Evolutionary conservation across 257 asterid genomes (phyloP).

Genomic region (Sherardia arvensis): DNA sequence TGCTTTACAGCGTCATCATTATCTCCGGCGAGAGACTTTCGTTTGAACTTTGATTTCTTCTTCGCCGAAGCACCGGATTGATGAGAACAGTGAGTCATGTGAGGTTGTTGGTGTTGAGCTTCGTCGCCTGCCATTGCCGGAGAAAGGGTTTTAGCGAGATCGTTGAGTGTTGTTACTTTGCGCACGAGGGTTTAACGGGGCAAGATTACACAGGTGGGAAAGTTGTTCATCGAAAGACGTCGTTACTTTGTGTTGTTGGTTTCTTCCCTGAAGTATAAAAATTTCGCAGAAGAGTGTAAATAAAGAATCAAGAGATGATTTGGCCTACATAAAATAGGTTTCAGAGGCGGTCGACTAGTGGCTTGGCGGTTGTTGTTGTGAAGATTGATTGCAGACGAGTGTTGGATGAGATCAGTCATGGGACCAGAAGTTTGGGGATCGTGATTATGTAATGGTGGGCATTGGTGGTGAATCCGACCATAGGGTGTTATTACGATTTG

Average conservation of each 20-base stretch:
- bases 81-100: constrained; percentile 66
- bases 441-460: too few relatives aligned
- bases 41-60: constrained; percentile 48
- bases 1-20: constrained; percentile 44
- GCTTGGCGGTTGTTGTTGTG: too few relatives aligned
- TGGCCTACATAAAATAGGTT: too few relatives aligned
- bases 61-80: constrained; percentile 74
- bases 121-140: constrained; percentile 20
- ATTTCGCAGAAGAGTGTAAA: too few relatives aligned
- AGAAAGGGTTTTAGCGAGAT: neutral
- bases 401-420: too few relatives aligned
- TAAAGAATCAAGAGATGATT: too few relatives aligned
- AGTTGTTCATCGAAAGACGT: neutral
- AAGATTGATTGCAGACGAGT: too few relatives aligned
- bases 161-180: neutral
- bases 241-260: neutral
- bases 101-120: constrained; percentile 34
- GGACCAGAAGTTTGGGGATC: too few relatives aligned
- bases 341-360: too few relatives aligned
- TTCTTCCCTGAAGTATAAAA: too few relatives aligned
- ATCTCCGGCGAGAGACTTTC: neutral
- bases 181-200: neutral
- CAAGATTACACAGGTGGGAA: neutral
- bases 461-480: too few relatives aligned
- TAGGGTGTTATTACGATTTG: too few relatives aligned